Evolutionary conservation across 208 protist species (phyloP).

Genomic region (Crithidia mellificae): DNA sequence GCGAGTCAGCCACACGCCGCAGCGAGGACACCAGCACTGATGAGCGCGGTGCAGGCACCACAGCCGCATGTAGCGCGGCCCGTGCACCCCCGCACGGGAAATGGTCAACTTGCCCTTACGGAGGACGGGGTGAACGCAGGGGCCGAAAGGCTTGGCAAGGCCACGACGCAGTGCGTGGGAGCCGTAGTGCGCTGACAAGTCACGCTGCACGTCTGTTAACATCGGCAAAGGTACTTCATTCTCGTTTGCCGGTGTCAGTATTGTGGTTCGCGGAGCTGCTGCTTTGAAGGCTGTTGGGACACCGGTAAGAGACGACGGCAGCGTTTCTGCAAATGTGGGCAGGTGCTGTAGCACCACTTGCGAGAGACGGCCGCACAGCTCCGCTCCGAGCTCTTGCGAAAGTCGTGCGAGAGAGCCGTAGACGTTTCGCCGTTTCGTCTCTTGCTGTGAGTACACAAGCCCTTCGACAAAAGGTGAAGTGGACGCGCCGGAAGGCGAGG

Average conservation of each 20-base stretch:
- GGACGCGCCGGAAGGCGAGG: background rate
- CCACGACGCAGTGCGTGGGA: constrained; percentile 61
- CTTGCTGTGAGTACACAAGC: constrained; percentile 22
- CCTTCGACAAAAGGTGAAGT: constrained; percentile 17
- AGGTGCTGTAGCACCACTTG: constrained; percentile 29
- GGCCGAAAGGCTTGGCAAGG: constrained; percentile 55
- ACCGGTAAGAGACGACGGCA: background rate
- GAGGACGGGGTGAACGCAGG: constrained; percentile 34
- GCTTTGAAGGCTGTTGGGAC: too few relatives aligned
- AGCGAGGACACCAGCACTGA: constrained; percentile 63
- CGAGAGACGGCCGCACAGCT: constrained; percentile 78
- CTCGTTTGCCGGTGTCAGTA: background rate
- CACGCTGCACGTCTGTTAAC: constrained; percentile 37
- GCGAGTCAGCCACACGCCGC: constrained; percentile 48
- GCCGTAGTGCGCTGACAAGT: constrained; percentile 83
- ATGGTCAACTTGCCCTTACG: constrained; percentile 17
- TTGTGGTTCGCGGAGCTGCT: too few relatives aligned
- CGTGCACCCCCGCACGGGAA: constrained; percentile 33
- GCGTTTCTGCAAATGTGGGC: too few relatives aligned
- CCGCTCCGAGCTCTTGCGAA: constrained; percentile 57
- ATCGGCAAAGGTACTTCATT: too few relatives aligned
- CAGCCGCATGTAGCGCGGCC: constrained; percentile 39
- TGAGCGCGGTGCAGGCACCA: constrained; percentile 39
- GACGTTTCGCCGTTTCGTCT: background rate
- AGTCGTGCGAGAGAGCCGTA: constrained; percentile 29